Base-by-base conservation (phyloP, 2,329 filamentous ascomycete genomes). In the Phialophora expanda region DNA sequence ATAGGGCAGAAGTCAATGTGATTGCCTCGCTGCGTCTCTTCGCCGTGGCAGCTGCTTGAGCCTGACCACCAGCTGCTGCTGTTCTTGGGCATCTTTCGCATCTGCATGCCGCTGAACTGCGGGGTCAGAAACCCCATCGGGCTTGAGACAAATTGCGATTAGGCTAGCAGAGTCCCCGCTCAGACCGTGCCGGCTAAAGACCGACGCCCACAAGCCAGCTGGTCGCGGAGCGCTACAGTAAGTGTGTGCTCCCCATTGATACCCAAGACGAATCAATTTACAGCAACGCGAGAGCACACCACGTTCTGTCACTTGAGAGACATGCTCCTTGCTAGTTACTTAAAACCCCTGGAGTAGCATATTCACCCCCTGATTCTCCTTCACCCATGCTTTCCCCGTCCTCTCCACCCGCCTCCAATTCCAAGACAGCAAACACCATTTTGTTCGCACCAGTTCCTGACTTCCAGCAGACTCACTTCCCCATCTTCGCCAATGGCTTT, bases 391-490 rank as follows among this genome's bases (percentile, higher is more conserved):
- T 50, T 48, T 32, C 53, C 50, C 8, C 60, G 51, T 9, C 69
- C 69, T 44, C 71, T 57, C 71, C 71, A 73, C 1, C 71, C 71
- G 55, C 70, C 71, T 48, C 20, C 77, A 75, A 72, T 83, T 88
- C 88, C 87, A 91, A 34, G 93, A 81, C 93, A 97, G 73, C 93
- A 96, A 9, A 98, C 83, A 54, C 93, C 93, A 76, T 90, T 90
- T 48, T 87, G 87, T 78, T 97, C 91, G 74, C 94, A 97, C 94
- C 94, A 98, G 73, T 85, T 87, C 82, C 95, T 93, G 20, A 96
- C 90, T 74, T 91, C 87, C 32, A 76, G 81, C 0, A 86, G 80
- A 6, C 81, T 82, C 9, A 90, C 85, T 74, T 91, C 87, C 8
- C 83, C 84, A 70, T 91, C 89, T 72, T 86, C 90, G 0, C 87